These are phyloP conservation scores for Scopulariopsis brevicaulis DNA, from an alignment of 2,329 filamentous ascomycete species.

Conservation along the genomic window DNA sequence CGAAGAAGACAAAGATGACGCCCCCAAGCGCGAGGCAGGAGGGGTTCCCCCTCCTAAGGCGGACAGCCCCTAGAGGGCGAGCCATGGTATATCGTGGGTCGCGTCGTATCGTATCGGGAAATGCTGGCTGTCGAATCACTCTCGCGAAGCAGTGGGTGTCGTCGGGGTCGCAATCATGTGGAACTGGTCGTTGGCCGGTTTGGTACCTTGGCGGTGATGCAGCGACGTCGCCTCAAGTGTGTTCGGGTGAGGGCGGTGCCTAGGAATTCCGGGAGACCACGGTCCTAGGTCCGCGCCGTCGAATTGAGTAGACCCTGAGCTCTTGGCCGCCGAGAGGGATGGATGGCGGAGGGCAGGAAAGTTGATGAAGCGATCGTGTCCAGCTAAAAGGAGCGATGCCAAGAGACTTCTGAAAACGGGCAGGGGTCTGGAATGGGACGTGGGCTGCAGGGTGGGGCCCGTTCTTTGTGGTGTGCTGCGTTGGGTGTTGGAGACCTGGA, in stretches of 20 bases:
- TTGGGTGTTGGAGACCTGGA: background rate
- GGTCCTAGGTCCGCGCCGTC: background rate
- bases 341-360: background rate
- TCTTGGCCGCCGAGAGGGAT: background rate
- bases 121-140: background rate
- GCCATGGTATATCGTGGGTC: conserved; percentile 24
- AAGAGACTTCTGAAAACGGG: conserved; percentile 1
- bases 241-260: background rate
- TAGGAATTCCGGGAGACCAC: background rate
- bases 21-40: conserved; percentile 60
- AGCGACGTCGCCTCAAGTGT: background rate
- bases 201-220: background rate
- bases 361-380: background rate
- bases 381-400: conserved; percentile 2
- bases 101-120: background rate
- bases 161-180: background rate
- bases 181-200: background rate
- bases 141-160: background rate
- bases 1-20: conserved; percentile 60
- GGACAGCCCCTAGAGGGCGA: conserved; percentile 50
- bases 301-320: background rate
- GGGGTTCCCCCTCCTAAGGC: conserved; percentile 71
- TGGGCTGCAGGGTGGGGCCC: background rate
- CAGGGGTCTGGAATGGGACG: background rate
- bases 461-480: background rate